Conservation (phyloP, 306 rosid species). For the Vicia sativa region DNA sequence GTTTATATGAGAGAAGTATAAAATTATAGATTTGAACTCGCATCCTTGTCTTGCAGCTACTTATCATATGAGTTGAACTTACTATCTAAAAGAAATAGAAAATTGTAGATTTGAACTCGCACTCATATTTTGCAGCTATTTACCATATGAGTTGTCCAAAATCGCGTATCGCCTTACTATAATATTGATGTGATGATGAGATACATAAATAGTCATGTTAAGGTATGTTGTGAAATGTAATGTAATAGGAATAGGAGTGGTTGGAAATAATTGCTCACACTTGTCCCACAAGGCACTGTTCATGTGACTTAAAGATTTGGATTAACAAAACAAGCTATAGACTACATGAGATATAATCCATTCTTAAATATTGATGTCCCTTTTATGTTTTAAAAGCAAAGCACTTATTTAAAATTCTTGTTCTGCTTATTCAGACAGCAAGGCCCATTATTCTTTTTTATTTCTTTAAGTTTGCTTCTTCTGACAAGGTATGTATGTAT, state of each 20-base stretch:
- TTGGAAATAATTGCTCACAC: slow-evolving; percentile 48
- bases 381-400: slow-evolving; percentile 56
- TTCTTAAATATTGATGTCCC: slow-evolving; percentile 46
- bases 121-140: no score
- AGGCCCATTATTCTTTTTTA: slow-evolving; percentile 70
- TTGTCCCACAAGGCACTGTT: slow-evolving; percentile 49
- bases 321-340: slow-evolving; percentile 45
- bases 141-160: no score
- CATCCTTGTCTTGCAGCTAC: no score
- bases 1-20: no score
- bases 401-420: slow-evolving; percentile 47
- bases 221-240: slow-evolving; percentile 46
- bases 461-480: slow-evolving; percentile 70
- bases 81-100: no score
- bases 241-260: slow-evolving; percentile 35
- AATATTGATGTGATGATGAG: no score
- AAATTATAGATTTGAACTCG: no score
- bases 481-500: slow-evolving; percentile 71
- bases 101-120: no score
- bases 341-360: slow-evolving; percentile 35
- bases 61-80: no score
- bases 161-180: no score
- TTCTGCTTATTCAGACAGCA: slow-evolving; percentile 60
- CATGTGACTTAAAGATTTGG: slow-evolving; percentile 64
- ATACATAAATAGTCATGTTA: background rate